Percentiles rank a stretch among this genome's conserved stretches.
Conservation (phyloP, 148 eudicot species). For the Fagopyrum tataricum region DNA sequence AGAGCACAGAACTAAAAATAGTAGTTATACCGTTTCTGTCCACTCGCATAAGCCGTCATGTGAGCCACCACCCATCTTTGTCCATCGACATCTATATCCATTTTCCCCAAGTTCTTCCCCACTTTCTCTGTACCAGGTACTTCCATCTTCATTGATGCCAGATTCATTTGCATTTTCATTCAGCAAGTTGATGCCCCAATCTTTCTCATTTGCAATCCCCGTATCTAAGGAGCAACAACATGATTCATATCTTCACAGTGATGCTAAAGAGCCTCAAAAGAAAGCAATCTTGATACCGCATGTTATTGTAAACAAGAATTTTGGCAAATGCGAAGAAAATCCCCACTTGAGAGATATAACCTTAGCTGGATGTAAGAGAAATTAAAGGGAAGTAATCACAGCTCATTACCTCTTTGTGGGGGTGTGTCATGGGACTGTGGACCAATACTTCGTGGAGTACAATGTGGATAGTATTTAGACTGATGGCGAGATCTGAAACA, state of each 20-base stretch:
- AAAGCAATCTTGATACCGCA: too few relatives aligned
- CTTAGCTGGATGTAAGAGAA: too few relatives aligned
- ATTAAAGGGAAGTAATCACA: not conserved
- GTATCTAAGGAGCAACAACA: conserved; percentile 43
- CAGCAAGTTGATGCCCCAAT: conserved; percentile 84
- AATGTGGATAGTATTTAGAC: conserved; percentile 64
- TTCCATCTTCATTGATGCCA: conserved; percentile 89
- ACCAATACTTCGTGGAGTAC: conserved; percentile 69
- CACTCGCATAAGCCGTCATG: conserved; percentile 79
- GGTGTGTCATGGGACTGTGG: conserved; percentile 97
- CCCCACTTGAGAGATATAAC: too few relatives aligned
- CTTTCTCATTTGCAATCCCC: conserved; percentile 97
- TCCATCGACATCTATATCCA: conserved; percentile 95
- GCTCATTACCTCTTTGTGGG: conserved; percentile 75
- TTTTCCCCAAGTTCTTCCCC: conserved; percentile 84
- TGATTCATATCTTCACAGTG: not conserved
- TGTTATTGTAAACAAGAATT: too few relatives aligned
- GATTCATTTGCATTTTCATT: conserved; percentile 63
- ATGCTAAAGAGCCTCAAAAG: too few relatives aligned
- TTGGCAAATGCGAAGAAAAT: too few relatives aligned
- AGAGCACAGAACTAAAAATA: not conserved
- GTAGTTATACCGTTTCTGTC: conserved; percentile 82
- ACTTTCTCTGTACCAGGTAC: conserved; percentile 85
- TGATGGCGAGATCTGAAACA: conserved; percentile 50
- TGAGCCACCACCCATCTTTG: conserved; percentile 91